These are phyloP conservation scores for Phialocephala sp. DNA, from an alignment of 2,329 filamentous ascomycete genomes.

Conservation along the genomic window DNA sequence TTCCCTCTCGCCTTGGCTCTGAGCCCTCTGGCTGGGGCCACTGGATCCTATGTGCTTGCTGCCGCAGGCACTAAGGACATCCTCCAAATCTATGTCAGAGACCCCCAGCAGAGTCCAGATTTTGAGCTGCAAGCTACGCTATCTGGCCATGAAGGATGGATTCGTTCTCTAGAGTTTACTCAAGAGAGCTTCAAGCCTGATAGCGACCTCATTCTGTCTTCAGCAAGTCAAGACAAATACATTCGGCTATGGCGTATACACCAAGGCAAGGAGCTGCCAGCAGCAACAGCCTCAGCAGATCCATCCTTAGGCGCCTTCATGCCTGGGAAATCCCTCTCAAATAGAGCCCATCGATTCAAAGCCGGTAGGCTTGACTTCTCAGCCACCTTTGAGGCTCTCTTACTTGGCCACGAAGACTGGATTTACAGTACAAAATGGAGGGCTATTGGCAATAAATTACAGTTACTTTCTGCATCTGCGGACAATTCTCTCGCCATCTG, in stretches of 20 bases:
- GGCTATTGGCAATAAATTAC: constrained; percentile 53
- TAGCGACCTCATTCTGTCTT: constrained; percentile 82
- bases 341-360: constrained; percentile 83
- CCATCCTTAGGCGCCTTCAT: constrained; percentile 62
- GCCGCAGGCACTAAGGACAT: constrained; percentile 82
- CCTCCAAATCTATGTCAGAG: constrained; percentile 79
- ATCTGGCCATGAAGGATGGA: constrained; percentile 92
- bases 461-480: constrained; percentile 87
- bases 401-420: constrained; percentile 98
- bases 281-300: constrained; percentile 60
- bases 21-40: constrained; percentile 57
- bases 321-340: constrained; percentile 77
- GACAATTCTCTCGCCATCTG: constrained; percentile 95
- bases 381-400: constrained; percentile 89
- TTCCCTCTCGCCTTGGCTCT: constrained; percentile 82
- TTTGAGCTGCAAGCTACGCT: constrained; percentile 80
- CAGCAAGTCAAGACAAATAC: constrained; percentile 97
- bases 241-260: constrained; percentile 91
- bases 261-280: constrained; percentile 68
- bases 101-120: constrained; percentile 46
- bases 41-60: constrained; percentile 70
- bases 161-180: constrained; percentile 82
- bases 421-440: constrained; percentile 77
- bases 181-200: constrained; percentile 59
- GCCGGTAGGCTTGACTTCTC: constrained; percentile 68